Percentiles rank a stretch among this genome's conserved stretches.
phyloP scores from a whole-genome alignment of 2,329 filamentous ascomycete species.

The Phialophora chinensis region DNA sequence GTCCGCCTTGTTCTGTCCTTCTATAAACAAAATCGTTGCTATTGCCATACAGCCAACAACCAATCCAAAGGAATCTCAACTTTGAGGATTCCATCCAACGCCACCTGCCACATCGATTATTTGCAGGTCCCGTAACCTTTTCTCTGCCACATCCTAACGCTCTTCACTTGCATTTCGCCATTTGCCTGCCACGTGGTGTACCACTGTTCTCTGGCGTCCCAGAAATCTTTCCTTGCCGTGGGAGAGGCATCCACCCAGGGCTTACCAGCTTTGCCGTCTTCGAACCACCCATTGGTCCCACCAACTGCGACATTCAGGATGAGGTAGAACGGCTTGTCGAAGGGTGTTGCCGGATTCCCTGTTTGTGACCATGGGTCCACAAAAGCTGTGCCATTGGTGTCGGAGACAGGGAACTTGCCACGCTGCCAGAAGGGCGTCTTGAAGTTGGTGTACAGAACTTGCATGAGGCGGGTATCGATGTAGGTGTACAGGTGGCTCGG shows the following conservation, averaged over 20 bases:
- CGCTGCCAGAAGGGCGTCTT: constrained; percentile 70
- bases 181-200: constrained; percentile 75
- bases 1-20: not conserved
- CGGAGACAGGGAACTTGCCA: constrained; percentile 69
- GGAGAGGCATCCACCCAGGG: constrained; percentile 76
- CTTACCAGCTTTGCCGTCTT: constrained; percentile 73
- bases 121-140: constrained; percentile 36
- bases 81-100: not conserved
- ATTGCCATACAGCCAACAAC: not conserved
- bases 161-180: constrained; percentile 71
- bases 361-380: constrained; percentile 69
- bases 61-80: not conserved
- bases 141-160: constrained; percentile 74
- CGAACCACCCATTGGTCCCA: constrained; percentile 82
- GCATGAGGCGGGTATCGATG: constrained; percentile 77
- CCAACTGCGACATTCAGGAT: constrained; percentile 78
- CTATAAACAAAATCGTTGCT: not conserved
- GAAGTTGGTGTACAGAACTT: constrained; percentile 81
- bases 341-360: constrained; percentile 68
- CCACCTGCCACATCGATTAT: not conserved
- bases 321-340: constrained; percentile 77
- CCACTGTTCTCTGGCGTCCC: constrained; percentile 70
- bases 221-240: constrained; percentile 77
- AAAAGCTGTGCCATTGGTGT: constrained; percentile 69
- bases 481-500: constrained; percentile 89